Evolutionary conservation across 1,139 yeast species (phyloP).

Genomic region (Diutina siamensis): DNA sequence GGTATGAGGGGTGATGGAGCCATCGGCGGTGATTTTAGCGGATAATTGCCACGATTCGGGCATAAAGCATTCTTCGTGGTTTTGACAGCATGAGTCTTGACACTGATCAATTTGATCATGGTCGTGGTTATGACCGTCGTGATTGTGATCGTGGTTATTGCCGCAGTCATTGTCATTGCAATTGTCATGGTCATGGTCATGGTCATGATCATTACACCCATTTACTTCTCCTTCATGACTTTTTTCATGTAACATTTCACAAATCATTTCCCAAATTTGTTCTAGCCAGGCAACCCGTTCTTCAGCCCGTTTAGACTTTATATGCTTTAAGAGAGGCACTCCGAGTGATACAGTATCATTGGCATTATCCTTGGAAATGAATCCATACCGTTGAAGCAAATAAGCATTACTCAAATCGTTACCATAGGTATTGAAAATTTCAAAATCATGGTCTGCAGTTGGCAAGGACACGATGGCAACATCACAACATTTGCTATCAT

Average conservation of each 20-base stretch:
- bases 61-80: not conserved
- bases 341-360: constrained; percentile 50
- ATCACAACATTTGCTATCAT: constrained; percentile 43
- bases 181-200: not conserved
- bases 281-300: not conserved
- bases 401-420: constrained; percentile 51
- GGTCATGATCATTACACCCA: not conserved
- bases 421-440: constrained; percentile 73
- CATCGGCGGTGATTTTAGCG: not conserved
- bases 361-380: constrained; percentile 32
- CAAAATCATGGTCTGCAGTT: constrained; percentile 28
- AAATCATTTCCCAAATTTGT: not conserved
- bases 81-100: not conserved
- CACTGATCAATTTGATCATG: too few species aligned
- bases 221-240: not conserved
- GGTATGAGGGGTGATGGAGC: not conserved
- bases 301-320: constrained; percentile 12
- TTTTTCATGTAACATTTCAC: not conserved
- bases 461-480: constrained; percentile 34
- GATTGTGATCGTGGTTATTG: not conserved
- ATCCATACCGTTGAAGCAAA: constrained; percentile 66
- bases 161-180: not conserved
- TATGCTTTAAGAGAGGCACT: constrained; percentile 35
- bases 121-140: not conserved
- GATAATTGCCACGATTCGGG: constrained; percentile 1